Percentiles rank a stretch among this genome's conserved stretches.
These are phyloP conservation scores for Termitomyces sp. DNA, from an alignment of 768 basidiomycete species.

Conservation along the genomic window DNA sequence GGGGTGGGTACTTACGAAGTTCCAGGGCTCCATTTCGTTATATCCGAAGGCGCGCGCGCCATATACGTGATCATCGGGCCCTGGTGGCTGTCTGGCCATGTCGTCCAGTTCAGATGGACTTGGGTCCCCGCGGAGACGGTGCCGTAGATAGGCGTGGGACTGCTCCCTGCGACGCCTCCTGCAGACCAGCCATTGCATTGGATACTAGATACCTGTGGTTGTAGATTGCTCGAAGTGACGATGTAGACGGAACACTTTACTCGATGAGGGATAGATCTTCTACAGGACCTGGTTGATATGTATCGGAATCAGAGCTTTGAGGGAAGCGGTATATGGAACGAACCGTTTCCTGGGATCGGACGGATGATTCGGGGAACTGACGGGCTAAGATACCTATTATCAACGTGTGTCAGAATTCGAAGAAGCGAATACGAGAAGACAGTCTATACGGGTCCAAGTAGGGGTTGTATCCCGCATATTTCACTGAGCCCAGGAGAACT, in stretches of 20 bases:
- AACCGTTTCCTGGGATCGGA: constrained; percentile 29
- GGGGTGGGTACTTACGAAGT: constrained; percentile 24
- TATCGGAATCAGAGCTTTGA: neutral
- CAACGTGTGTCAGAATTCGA: neutral
- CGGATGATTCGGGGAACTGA: constrained; percentile 33
- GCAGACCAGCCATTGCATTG: constrained; percentile 29
- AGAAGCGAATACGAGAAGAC: neutral
- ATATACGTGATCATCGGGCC: constrained; percentile 44
- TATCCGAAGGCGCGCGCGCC: constrained; percentile 38
- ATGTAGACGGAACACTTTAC: constrained; percentile 4
- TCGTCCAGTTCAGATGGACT: constrained; percentile 37
- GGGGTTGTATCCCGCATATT: constrained; percentile 31
- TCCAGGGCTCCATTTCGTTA: constrained; percentile 38
- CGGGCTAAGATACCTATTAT: constrained; percentile 22
- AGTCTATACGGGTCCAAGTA: constrained; percentile 28
- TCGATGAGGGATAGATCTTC: constrained; percentile 32
- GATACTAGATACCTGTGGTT: constrained; percentile 13
- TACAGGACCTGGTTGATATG: constrained; percentile 21
- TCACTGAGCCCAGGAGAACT: constrained; percentile 25
- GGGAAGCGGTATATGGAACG: neutral
- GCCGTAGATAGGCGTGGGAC: constrained; percentile 32
- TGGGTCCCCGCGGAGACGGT: constrained; percentile 35
- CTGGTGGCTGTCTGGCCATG: constrained; percentile 32
- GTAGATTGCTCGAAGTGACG: neutral
- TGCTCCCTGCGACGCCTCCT: constrained; percentile 23